Base-by-base conservation (phyloP, 1,139 yeast genomes). In the Entelexis sorbosivorans region DNA sequence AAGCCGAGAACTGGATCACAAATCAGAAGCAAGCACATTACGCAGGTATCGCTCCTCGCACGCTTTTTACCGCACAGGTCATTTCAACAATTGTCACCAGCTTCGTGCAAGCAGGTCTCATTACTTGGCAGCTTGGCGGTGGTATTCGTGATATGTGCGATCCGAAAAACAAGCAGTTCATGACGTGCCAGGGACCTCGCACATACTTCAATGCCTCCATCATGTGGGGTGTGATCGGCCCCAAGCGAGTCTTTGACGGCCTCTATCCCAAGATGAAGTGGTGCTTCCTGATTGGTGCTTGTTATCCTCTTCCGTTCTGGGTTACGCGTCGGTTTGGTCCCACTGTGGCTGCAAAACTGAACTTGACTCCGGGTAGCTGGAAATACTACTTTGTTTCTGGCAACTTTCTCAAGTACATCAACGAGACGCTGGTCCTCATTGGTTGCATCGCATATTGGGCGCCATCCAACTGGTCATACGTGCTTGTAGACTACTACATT, bases 11-110 rank as follows among this genome's bases (percentile, higher is more conserved):
- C 60, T 79, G 74, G 64, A 69, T 78, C 47, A 62, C 74, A 6
- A 76, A 77, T 59, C 77, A 77, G 64, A 80, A 79, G 63, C 61
- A 73, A 69, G 83, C 77, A 2, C 85, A 79, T 63, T 80, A 80
- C 61, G 68, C 75, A 26, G 77, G 75, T 56, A 63, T 80, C 44
- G 79, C 83, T 13, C 85, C 85, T 39, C 67, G 79, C 56, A 76
- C 84, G 0, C 63, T 79, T 54, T 80, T 79, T 68, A 70, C 82
- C 58, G 74, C 75, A 28, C 85, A 79, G 65, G 59, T 78, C 55
- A 56, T 77, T 29, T 73, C 79, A n/a, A 59, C 61, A 4, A 33
- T 67, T 26, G 49, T 60, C 38, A 63, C 62, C 45, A 56, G 62
- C 20, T 61, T 80, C 54, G 74, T 78, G n/a, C 68, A 73, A 49